phyloP scores from a whole-genome alignment of 805 yeast genomes.

The Myxozyma nipponensis region DNA sequence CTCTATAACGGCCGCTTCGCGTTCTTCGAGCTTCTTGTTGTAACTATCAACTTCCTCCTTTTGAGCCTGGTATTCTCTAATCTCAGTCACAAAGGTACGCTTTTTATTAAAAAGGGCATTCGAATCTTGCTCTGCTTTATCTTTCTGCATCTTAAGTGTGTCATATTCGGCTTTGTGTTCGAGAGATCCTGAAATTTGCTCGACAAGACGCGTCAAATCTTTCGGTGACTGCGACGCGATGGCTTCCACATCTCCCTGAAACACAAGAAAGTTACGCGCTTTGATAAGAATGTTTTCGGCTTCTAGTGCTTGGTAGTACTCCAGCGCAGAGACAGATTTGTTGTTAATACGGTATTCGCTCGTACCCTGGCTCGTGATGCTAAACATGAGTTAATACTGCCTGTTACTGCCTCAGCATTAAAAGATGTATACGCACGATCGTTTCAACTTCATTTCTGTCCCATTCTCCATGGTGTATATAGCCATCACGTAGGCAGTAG shows the following conservation, averaged over 20 bases:
- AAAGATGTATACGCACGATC: conserved; percentile 40
- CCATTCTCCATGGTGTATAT: conserved; percentile 62
- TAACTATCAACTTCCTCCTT: conserved; percentile 65
- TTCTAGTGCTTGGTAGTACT: conserved; percentile 64
- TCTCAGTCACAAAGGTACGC: conserved; percentile 66
- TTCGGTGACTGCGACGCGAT: conserved; percentile 81
- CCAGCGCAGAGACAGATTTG: conserved; percentile 54
- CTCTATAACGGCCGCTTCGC: conserved; percentile 40
- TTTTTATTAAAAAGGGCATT: conserved; percentile 63
- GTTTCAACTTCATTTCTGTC: conserved; percentile 54
- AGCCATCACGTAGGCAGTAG: conserved; percentile 70
- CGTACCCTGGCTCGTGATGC: conserved; percentile 48
- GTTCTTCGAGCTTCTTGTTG: conserved; percentile 52
- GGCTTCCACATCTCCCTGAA: conserved; percentile 95
- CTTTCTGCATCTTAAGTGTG: conserved; percentile 56
- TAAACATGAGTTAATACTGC: neutral
- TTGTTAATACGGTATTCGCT: conserved; percentile 68
- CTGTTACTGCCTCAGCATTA: neutral
- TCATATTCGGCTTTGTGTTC: conserved; percentile 69
- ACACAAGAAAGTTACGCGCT: conserved; percentile 87
- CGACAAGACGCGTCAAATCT: conserved; percentile 71
- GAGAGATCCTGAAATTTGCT: conserved; percentile 76
- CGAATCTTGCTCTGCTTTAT: conserved; percentile 59
- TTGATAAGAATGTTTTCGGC: conserved; percentile 78
- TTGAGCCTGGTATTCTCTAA: conserved; percentile 74